Evolutionary conservation across 2,329 filamentous ascomycete genomes (phyloP), one percentile per base, ranked within the genome.

Genomic region (Colletotrichum camelliae): DNA sequence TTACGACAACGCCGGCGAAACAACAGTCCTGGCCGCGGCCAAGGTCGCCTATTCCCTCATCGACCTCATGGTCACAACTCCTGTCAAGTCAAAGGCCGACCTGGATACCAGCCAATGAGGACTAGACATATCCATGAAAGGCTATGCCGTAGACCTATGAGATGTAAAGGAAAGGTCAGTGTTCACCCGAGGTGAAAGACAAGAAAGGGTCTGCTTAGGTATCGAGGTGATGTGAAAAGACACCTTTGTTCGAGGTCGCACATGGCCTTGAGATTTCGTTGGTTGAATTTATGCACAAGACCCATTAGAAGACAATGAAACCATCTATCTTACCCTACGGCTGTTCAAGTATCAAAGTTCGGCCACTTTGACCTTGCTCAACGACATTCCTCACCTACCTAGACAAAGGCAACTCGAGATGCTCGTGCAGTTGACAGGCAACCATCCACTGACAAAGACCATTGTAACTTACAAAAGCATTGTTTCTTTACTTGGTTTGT

Each of bases 41-140:
- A 93, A 96, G 86, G 88, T 96, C 48, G 93, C 88, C 0, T 95
- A 91, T 83, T 94, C 95, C 82, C 88, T 96, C 21, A 85, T 96
- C 78, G 95, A 93, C 6, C 91, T 88, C 77, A 90, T 91, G 83
- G 90, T 91, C 4, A 90, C 89, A 80, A 81, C 80, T 39, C 82
- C 84, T 5, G 82, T 82, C 35, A 72, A 68, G 65, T 77, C 75
- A 33, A 69, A 67, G 37, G 67, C 67, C 1, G 65, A 78, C 35
- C 2, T 31, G 18, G 57, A 31, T 21, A 16, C 35, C 7, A 5
- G 16, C 9, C 8, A 13, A 13, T 64, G 39, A 62, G 12, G 5
- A 33, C 43, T 31, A 12, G 12, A 12, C 58, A 62, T n/a, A 15
- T 35, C n/a, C 55, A 16, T 7, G 8, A 37, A 15, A 62, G 12